These are phyloP conservation scores for Wickerhamomyces mucosus DNA, from an alignment of 805 yeast species.

Conservation along the genomic window DNA sequence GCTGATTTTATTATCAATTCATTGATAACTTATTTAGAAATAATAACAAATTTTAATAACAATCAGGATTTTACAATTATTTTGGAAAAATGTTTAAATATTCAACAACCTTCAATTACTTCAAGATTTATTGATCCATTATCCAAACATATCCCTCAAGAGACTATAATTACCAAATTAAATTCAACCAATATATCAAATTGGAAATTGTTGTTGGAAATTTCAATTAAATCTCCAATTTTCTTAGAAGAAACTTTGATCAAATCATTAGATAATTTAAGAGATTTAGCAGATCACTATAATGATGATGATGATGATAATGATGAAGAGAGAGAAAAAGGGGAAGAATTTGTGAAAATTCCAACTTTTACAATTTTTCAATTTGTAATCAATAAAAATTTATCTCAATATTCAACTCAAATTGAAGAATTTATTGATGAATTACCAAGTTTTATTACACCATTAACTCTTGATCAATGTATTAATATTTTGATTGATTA, in stretches of 20 bases:
- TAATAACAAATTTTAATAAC: constrained; percentile 6
- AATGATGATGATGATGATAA: constrained; percentile 11
- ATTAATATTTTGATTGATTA: constrained; percentile 24
- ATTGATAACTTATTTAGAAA: constrained; percentile 20
- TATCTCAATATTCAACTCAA: constrained; percentile 13
- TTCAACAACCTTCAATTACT: constrained; percentile 8
- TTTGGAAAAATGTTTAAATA: constrained; percentile 11
- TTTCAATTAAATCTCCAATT: constrained; percentile 4
- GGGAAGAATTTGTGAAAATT: constrained; percentile 10
- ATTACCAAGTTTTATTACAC: constrained; percentile 25
- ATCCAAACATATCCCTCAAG: constrained; percentile 10
- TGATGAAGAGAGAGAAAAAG: constrained; percentile 15
- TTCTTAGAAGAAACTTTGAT: constrained; percentile 11
- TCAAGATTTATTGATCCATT: constrained; percentile 15
- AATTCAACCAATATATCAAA: constrained; percentile 3
- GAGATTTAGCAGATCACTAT: background rate
- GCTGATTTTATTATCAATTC: constrained; percentile 22
- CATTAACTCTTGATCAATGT: constrained; percentile 22
- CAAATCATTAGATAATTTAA: constrained; percentile 6
- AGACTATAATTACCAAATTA: constrained; percentile 4
- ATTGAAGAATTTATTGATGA: constrained; percentile 26
- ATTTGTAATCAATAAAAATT: constrained; percentile 17
- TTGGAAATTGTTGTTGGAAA: constrained; percentile 6
- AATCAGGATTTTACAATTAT: constrained; percentile 2
- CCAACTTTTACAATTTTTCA: constrained; percentile 21